These are phyloP conservation scores for Anacardium occidentale DNA, from an alignment of 345 rosid species.

Conservation along the genomic window DNA sequence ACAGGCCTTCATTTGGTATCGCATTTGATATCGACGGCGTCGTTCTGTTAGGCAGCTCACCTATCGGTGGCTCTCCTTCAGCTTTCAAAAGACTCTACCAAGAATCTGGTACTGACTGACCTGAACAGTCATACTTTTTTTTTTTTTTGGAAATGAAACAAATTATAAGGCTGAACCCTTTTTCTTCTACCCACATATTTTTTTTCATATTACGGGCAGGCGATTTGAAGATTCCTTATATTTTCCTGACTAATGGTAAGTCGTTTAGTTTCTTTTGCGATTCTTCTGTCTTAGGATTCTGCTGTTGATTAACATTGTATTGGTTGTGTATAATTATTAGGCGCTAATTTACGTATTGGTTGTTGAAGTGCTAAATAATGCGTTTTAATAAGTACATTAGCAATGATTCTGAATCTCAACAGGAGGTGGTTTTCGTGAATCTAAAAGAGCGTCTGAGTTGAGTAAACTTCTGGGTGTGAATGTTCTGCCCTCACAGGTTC, in stretches of 20 bases:
- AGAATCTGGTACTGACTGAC: slow-evolving; percentile 38
- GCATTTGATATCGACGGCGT: slow-evolving; percentile 93
- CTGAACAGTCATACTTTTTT: too few relatives aligned
- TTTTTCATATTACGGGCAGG: slow-evolving; percentile 36
- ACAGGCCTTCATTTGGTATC: slow-evolving; percentile 64
- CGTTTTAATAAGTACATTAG: not conserved
- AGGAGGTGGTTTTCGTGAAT: slow-evolving; percentile 91
- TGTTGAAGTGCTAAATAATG: not conserved
- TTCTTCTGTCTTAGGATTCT: not conserved
- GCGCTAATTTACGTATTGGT: not conserved
- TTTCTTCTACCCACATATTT: not conserved
- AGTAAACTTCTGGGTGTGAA: slow-evolving; percentile 55
- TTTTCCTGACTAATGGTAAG: slow-evolving; percentile 83
- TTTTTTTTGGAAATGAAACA: too few relatives aligned
- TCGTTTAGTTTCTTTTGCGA: not conserved
- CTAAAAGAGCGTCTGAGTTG: slow-evolving; percentile 71
- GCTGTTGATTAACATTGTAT: not conserved
- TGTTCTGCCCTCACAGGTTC: slow-evolving; percentile 69
- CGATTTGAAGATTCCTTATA: slow-evolving; percentile 65
- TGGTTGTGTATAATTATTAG: not conserved
- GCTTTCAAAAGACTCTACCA: slow-evolving; percentile 60
- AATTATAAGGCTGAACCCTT: too few relatives aligned
- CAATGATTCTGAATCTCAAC: slow-evolving; percentile 10
- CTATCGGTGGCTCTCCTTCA: slow-evolving; percentile 66
- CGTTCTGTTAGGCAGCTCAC: slow-evolving; percentile 62